Percentiles rank a stretch among this genome's conserved stretches.
phyloP scores from a whole-genome alignment of 2,329 filamentous ascomycete species.

The Paramyrothecium roridum region DNA sequence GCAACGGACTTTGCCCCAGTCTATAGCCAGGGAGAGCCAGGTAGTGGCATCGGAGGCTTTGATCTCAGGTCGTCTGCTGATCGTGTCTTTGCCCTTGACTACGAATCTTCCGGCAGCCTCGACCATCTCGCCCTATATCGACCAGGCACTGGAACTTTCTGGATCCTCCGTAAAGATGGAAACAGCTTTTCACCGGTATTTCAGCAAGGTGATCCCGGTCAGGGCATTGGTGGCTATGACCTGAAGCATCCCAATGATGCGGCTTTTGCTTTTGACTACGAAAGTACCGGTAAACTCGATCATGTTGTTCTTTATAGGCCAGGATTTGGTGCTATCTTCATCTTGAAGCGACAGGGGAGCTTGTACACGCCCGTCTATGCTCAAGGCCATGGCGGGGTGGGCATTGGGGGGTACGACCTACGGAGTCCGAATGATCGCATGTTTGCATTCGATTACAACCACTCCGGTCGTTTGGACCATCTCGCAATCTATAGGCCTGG shows the following conservation, averaged over 20 bases:
- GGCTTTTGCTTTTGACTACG: constrained; percentile 6
- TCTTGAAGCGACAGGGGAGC: background rate
- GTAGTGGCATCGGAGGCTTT: constrained; percentile 2
- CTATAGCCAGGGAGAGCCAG: constrained; percentile 1
- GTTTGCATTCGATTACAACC: constrained; percentile 4
- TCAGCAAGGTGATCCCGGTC: constrained; percentile 3
- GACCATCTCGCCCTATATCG: constrained; percentile 4
- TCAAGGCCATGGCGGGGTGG: constrained; percentile 1
- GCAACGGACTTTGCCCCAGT: constrained; percentile 1
- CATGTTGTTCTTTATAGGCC: constrained; percentile 5
- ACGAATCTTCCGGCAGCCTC: constrained; percentile 2
- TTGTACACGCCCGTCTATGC: constrained; percentile 2
- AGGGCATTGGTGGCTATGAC: constrained; percentile 5
- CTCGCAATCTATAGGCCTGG: constrained; percentile 2
- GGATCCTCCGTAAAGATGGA: constrained; percentile 2
- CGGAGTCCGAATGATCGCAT: constrained; percentile 2
- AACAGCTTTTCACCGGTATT: background rate
- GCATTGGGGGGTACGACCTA: constrained; percentile 6
- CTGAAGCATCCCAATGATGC: constrained; percentile 1
- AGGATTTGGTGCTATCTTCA: constrained; percentile 3
- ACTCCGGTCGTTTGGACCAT: constrained; percentile 1
- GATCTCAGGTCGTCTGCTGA: constrained; percentile 2
- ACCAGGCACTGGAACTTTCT: constrained; percentile 3
- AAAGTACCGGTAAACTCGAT: constrained; percentile 5
- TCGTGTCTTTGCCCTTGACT: constrained; percentile 3